Conservation (phyloP, 2,329 filamentous ascomycete species). For the Ophiostoma angusticollis region DNA sequence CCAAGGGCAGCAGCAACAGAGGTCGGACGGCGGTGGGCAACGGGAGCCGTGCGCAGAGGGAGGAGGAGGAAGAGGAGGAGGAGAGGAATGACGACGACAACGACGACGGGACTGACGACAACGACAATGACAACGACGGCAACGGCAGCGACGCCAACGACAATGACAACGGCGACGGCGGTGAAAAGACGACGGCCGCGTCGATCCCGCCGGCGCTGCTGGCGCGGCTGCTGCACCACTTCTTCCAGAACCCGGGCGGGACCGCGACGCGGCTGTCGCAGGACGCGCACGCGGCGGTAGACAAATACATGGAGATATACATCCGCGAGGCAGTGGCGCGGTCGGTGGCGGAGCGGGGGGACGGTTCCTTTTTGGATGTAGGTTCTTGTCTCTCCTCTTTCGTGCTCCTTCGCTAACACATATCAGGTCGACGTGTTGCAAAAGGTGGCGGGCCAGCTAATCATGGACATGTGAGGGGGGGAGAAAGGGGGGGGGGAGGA, state of each 20-base stretch:
- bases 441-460: conserved; percentile 69
- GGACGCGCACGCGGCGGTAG: conserved; percentile 64
- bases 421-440: conserved; percentile 73
- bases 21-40: too few species aligned
- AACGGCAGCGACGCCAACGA: not conserved
- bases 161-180: not conserved
- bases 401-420: not conserved
- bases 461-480: conserved; percentile 62
- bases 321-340: conserved; percentile 78
- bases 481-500: not conserved
- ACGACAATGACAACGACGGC: conserved; percentile 23
- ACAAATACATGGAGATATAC: conserved; percentile 83
- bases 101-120: conserved; percentile 2
- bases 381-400: conserved; percentile 18
- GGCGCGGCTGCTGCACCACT: conserved; percentile 63
- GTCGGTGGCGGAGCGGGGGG: conserved; percentile 54
- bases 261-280: conserved; percentile 60
- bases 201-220: conserved; percentile 62
- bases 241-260: conserved; percentile 45
- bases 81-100: conserved; percentile 1
- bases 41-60: too few species aligned
- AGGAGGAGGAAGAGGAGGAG: conserved; percentile 15
- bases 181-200: conserved; percentile 16
- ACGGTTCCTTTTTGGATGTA: conserved; percentile 60
- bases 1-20: too few species aligned